Conservation (phyloP, 23 red algal genomes). For the Gracilaria vermiculophylla region DNA sequence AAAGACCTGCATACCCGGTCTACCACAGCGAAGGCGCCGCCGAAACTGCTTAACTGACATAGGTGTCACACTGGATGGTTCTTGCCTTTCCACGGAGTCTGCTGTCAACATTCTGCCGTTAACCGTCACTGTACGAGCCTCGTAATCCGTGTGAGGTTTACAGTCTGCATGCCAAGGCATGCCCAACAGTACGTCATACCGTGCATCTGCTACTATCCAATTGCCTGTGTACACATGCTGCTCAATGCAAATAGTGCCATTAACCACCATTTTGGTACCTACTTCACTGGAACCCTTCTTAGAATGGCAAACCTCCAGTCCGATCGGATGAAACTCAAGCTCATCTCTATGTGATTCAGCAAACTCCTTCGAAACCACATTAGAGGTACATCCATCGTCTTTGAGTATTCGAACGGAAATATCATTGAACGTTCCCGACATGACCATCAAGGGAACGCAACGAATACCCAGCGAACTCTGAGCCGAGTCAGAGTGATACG, state of each 20-base stretch:
- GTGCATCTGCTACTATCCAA: neutral
- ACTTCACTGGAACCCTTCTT: neutral
- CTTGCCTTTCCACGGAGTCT: too few relatives aligned
- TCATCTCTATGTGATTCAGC: neutral
- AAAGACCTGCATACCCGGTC: too few relatives aligned
- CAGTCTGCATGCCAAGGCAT: neutral
- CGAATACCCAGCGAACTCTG: neutral
- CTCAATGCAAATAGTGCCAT: neutral
- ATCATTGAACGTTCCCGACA: neutral
- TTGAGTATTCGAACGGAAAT: constrained; percentile 30
- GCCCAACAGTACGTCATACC: neutral
- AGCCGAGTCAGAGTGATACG: neutral
- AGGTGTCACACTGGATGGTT: too few relatives aligned
- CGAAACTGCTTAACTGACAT: too few relatives aligned
- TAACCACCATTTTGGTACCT: neutral
- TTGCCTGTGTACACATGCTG: neutral
- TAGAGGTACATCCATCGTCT: neutral
- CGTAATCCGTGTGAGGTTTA: too few relatives aligned
- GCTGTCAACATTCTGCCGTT: too few relatives aligned
- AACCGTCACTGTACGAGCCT: too few relatives aligned
- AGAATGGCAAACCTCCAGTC: neutral
- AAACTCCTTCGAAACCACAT: neutral
- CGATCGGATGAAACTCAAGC: neutral
- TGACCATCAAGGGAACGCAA: neutral
- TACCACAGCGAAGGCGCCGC: too few relatives aligned